These are phyloP conservation scores for Cyberlindnera galapagoensis DNA, from an alignment of 805 yeast species.

Conservation along the genomic window DNA sequence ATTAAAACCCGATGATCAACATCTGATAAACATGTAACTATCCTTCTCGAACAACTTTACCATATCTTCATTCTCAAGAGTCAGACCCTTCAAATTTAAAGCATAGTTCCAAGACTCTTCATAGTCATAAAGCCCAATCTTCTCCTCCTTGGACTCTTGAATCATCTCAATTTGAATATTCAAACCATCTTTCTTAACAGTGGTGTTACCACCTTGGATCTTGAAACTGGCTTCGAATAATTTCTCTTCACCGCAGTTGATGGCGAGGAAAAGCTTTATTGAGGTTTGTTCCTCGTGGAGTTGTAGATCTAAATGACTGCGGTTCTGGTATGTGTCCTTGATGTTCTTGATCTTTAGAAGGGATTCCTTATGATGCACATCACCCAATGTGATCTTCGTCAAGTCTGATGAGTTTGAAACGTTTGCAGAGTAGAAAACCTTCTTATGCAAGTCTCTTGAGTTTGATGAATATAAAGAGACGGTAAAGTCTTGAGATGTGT, in stretches of 20 bases:
- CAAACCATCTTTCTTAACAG: conserved; percentile 1
- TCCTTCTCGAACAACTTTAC: conserved; percentile 3
- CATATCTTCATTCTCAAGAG: conserved; percentile 1
- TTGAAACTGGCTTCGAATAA: conserved; percentile 1
- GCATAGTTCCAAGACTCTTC: conserved; percentile 2
- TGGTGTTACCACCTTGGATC: neutral
- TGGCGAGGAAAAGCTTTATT: conserved; percentile 2
- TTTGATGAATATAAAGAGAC: conserved; percentile 1
- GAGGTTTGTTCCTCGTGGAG: conserved; percentile 3
- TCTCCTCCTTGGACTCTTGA: conserved; percentile 1
- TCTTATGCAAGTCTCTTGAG: conserved; percentile 1
- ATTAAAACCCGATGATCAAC: too few relatives aligned
- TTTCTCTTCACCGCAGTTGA: neutral
- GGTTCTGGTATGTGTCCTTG: neutral
- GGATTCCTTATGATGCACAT: conserved; percentile 1
- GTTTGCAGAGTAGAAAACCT: conserved; percentile 1
- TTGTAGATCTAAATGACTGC: conserved; percentile 1
- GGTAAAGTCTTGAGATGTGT: neutral
- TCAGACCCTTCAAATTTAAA: neutral
- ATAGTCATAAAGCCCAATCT: conserved; percentile 2
- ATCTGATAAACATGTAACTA: conserved; percentile 3
- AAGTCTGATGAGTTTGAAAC: neutral
- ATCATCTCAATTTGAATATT: neutral
- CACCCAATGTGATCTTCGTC: neutral
- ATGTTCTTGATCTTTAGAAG: conserved; percentile 1